Conservation (phyloP, 352 stramenopile species). For the Halophytophthora polymorphica region DNA sequence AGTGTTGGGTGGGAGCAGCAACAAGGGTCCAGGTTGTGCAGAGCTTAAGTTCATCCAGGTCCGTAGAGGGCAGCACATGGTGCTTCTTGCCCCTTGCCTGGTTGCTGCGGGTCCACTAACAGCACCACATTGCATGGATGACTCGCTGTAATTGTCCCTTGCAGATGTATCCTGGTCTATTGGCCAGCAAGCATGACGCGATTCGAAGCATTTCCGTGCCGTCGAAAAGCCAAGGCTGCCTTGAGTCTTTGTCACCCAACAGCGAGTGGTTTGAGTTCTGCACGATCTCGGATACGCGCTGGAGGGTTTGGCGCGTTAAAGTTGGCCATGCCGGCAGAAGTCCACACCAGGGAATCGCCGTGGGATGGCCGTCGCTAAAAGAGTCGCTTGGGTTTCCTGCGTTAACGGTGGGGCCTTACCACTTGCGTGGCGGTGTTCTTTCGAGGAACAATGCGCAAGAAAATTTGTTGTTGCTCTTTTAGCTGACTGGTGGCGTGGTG, state of each 20-base stretch:
- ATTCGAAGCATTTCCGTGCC: slow-evolving; percentile 30
- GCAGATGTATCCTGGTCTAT: slow-evolving; percentile 40
- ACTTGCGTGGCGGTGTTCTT: not conserved
- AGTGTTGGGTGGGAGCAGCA: slow-evolving; percentile 6
- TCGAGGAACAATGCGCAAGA: no score
- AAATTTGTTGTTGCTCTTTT: not conserved
- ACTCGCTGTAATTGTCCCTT: not conserved
- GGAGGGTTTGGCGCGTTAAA: slow-evolving; percentile 24
- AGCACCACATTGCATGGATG: no score
- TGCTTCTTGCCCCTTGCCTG: not conserved
- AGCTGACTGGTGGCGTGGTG: not conserved
- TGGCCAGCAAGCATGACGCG: slow-evolving; percentile 19
- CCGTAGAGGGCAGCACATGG: not conserved
- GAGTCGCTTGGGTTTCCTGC: slow-evolving; percentile 31
- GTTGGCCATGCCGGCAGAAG: slow-evolving; percentile 1
- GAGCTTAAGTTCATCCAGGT: slow-evolving; percentile 18
- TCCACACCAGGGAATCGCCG: slow-evolving; percentile 1
- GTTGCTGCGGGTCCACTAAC: not conserved
- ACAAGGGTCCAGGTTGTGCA: not conserved
- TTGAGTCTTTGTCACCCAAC: not conserved
- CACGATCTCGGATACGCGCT: slow-evolving; percentile 28
- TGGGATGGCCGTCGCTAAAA: slow-evolving; percentile 41
- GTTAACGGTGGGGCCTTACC: slow-evolving; percentile 15
- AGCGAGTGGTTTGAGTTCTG: slow-evolving; percentile 22
- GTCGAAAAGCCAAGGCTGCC: not conserved